A percentile compares a stretch with the other conserved stretches of the same genome.
phyloP scores from a whole-genome alignment of 805 yeast species.

The Saccharomyces kudriavzevii region DNA sequence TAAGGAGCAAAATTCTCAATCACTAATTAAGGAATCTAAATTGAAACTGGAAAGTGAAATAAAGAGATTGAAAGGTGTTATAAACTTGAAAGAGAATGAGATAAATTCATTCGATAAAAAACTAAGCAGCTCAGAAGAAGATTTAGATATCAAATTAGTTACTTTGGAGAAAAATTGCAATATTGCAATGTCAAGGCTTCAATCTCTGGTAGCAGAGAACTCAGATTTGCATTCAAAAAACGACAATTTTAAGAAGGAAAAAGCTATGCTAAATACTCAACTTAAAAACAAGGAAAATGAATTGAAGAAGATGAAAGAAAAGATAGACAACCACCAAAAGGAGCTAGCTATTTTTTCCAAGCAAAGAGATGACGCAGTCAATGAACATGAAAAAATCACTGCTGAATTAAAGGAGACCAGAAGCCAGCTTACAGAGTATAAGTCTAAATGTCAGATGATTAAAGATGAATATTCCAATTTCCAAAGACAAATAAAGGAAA shows the following conservation, averaged over 20 bases:
- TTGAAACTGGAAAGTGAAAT: constrained; percentile 6
- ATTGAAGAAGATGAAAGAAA: constrained; percentile 23
- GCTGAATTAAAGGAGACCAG: constrained; percentile 24
- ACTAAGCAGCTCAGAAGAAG: constrained; percentile 26
- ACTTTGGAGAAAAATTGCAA: constrained; percentile 28
- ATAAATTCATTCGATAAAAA: constrained; percentile 28
- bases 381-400: constrained; percentile 23
- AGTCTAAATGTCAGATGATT: constrained; percentile 30
- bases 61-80: constrained; percentile 4
- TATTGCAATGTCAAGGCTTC: constrained; percentile 32
- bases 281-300: constrained; percentile 33
- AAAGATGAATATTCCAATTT: constrained; percentile 33
- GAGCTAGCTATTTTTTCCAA: constrained; percentile 23
- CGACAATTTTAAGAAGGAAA: constrained; percentile 31
- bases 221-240: constrained; percentile 35
- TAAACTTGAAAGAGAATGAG: constrained; percentile 28
- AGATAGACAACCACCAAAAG: constrained; percentile 20
- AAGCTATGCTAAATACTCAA: constrained; percentile 30
- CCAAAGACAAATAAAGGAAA: constrained; percentile 28
- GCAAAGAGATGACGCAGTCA: constrained; percentile 27
- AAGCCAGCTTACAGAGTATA: constrained; percentile 19
- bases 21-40: constrained; percentile 5
- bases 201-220: constrained; percentile 38
- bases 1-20: neutral
- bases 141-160: constrained; percentile 31